Conservation (phyloP, 2,329 filamentous ascomycete genomes). For the Chrysoporthe deuterocubensis region DNA sequence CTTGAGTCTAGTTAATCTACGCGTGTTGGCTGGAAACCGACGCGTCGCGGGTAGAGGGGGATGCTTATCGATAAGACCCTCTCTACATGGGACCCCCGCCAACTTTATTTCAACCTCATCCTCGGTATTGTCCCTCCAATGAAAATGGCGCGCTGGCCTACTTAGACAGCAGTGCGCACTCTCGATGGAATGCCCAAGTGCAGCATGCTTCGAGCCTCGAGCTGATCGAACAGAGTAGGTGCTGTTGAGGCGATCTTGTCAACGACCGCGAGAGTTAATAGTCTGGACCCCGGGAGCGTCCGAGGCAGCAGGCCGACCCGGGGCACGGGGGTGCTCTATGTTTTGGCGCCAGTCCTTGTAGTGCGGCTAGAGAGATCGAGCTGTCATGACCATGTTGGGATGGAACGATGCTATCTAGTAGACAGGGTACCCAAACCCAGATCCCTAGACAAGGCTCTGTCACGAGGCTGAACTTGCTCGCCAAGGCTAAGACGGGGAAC, state of each 20-base stretch:
- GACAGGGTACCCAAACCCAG: neutral
- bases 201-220: neutral
- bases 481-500: neutral
- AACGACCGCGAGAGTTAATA: no score
- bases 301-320: neutral
- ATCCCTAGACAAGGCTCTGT: neutral
- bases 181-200: neutral
- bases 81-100: neutral
- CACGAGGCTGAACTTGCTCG: neutral
- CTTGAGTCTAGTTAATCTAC: constrained; percentile 5
- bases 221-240: neutral
- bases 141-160: neutral
- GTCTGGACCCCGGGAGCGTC: neutral
- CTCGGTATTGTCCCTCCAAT: neutral
- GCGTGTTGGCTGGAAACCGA: constrained; percentile 12
- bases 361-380: neutral
- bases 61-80: constrained; percentile 13
- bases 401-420: neutral
- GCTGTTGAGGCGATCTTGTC: neutral
- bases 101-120: constrained; percentile 14
- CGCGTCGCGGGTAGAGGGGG: constrained; percentile 7
- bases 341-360: neutral
- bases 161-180: no score
- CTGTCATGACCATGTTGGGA: neutral
- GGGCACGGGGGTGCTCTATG: no score